Evolutionary conservation across 2,329 filamentous ascomycete genomes (phyloP), one percentile per base, ranked within the genome.

Genomic region (Ceratocystis ficicola): DNA sequence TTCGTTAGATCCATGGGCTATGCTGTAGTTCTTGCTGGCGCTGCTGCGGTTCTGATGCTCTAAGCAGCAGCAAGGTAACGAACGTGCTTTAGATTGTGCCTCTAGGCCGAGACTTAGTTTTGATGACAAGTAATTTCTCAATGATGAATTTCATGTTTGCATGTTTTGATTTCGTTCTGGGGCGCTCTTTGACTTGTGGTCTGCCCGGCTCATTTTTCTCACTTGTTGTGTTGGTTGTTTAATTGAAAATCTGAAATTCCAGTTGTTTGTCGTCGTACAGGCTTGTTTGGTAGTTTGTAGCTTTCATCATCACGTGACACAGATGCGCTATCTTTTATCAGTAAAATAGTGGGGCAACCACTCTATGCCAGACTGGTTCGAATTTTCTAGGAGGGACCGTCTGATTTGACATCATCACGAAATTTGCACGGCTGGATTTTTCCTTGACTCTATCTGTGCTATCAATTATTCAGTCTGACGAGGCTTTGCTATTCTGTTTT

Each of bases 331-430:
- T 52, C 48, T 52, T 3, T 10, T n/a, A 25, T 30, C 25, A 10
- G 4, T 3, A 63, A 63, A 63, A 63, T 41, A 41, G 61, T 48
- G 61, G 61, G 61, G 61, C 44, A 2, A n/a, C 10, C 20, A 2
- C 12, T 62, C 28, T 63, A n/a, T 17, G 12, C 28, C 12, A 17
- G 17, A 32, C 6, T 30, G 36, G 28, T 46, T 63, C 41, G 61
- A 63, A 63, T 48, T 63, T 63, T 63, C 61, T 50, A 22, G 30
- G 48, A 22, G 48, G 48, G 48, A 52, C 20, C 20, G 36, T 46
- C 12, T 50, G 44, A 30, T 20, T 63, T 48, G 61, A 63, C 61
- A 63, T 63, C 61, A 63, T 63, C 44, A 63, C 44, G 15, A 44
- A 25, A 17, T 59, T 32, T 28, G 30, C 5, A 59, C 30, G 30